Evolutionary conservation across 139 green algal genomes (phyloP).

Genomic region (Chlorella sp.): DNA sequence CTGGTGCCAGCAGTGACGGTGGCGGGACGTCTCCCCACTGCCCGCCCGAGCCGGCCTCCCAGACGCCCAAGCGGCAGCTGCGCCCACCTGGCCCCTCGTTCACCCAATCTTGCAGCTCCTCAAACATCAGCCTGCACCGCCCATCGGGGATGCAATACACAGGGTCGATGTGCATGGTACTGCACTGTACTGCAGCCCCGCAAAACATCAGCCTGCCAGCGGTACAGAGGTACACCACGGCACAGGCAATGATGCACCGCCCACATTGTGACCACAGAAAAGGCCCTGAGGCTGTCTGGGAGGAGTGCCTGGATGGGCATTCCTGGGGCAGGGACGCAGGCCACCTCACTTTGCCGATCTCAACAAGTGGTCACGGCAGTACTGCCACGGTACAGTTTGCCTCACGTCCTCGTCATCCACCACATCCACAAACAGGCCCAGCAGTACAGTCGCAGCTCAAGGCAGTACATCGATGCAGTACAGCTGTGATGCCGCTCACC

Average conservation of each 20-base stretch:
- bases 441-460: too few relatives aligned
- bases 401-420: background rate
- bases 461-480: background rate
- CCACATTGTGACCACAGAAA: too few relatives aligned
- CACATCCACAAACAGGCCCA: background rate
- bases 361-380: background rate
- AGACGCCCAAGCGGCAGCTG: background rate
- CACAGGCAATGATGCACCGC: too few relatives aligned
- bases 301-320: too few relatives aligned
- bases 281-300: too few relatives aligned
- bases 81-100: background rate
- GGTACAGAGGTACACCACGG: background rate
- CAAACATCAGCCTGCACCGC: slow-evolving; percentile 63
- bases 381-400: background rate
- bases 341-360: too few relatives aligned
- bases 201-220: background rate
- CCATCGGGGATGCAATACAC: background rate
- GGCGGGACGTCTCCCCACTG: too few relatives aligned
- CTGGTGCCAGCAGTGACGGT: too few relatives aligned
- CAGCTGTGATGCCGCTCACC: background rate
- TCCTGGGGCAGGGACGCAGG: too few relatives aligned
- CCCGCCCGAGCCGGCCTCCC: too few relatives aligned
- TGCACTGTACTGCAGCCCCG: background rate
- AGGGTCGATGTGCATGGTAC: background rate
- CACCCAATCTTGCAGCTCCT: slow-evolving; percentile 47